These are phyloP conservation scores for Sugiyamaella lignohabitans DNA, from an alignment of 805 yeast species.

Conservation along the genomic window DNA sequence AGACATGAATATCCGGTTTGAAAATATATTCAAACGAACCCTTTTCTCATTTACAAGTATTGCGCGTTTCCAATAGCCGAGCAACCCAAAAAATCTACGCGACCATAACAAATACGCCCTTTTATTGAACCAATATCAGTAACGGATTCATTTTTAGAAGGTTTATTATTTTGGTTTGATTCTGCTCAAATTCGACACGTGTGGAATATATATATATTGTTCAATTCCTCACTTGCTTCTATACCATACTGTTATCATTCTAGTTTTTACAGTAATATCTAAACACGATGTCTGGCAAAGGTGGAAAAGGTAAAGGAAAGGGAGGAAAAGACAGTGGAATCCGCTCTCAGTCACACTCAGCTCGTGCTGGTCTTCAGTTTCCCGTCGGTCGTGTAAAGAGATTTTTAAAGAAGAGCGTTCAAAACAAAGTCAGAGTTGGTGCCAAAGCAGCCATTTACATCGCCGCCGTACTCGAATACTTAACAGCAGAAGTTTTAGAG, in stretches of 20 bases:
- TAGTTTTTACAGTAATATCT: too few species aligned
- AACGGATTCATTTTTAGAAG: too few species aligned
- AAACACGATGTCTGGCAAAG: conserved; percentile 57
- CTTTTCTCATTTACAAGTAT: neutral
- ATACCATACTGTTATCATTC: too few species aligned
- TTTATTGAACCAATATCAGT: too few species aligned
- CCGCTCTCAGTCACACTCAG: conserved; percentile 79
- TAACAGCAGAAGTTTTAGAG: conserved; percentile 95
- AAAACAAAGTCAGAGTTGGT: conserved; percentile 77
- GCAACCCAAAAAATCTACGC: neutral
- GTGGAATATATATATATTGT: too few species aligned
- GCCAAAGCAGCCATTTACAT: conserved; percentile 87
- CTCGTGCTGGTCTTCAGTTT: conserved; percentile 84
- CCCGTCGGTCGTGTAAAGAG: conserved; percentile 99
- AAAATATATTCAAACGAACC: too few species aligned
- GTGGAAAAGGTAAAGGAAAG: conserved; percentile 94
- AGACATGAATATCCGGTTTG: neutral
- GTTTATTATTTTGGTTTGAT: too few species aligned
- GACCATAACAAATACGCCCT: too few species aligned
- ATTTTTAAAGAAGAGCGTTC: conserved; percentile 85
- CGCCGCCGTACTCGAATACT: conserved; percentile 91
- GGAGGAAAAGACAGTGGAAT: conserved; percentile 54
- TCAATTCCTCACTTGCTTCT: too few species aligned
- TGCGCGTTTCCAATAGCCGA: neutral
- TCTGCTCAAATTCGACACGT: too few species aligned